Evolutionary conservation across 2,329 filamentous ascomycete species (phyloP).

Genomic region (Exophiala alcalophila): DNA sequence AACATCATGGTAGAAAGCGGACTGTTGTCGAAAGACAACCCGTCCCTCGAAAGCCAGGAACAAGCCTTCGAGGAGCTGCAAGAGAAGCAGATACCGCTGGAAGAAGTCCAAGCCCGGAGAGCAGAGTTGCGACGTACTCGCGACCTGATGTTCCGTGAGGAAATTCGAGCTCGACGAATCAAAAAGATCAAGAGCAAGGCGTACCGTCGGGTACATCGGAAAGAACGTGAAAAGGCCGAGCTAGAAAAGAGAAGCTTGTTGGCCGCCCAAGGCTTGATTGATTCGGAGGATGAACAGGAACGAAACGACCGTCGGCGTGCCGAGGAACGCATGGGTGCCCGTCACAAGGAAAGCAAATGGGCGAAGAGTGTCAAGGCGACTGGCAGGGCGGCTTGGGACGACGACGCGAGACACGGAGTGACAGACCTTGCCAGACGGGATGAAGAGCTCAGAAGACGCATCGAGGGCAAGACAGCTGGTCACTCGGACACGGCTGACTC

Average conservation of each 20-base stretch:
- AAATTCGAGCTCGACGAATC: slow-evolving; percentile 83
- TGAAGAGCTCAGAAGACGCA: slow-evolving; percentile 74
- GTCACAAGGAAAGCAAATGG: slow-evolving; percentile 88
- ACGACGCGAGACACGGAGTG: slow-evolving; percentile 74
- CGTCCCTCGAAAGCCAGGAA: slow-evolving; percentile 61
- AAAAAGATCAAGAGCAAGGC: slow-evolving; percentile 99
- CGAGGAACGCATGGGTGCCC: slow-evolving; percentile 77
- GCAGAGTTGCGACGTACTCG: slow-evolving; percentile 74
- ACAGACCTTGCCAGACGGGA: slow-evolving; percentile 78
- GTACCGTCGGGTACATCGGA: slow-evolving; percentile 87
- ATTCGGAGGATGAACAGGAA: slow-evolving; percentile 64
- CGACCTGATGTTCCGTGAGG: slow-evolving; percentile 83
- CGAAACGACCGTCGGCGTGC: slow-evolving; percentile 71
- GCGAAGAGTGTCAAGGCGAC: slow-evolving; percentile 78
- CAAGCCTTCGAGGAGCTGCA: slow-evolving; percentile 68
- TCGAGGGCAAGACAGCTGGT: slow-evolving; percentile 67
- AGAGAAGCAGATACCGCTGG: slow-evolving; percentile 68
- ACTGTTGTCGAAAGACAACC: slow-evolving; percentile 58
- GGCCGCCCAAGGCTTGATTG: slow-evolving; percentile 57
- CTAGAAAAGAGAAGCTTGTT: slow-evolving; percentile 37
- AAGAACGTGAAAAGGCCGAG: slow-evolving; percentile 36
- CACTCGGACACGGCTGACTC: slow-evolving; percentile 64
- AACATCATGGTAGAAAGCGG: slow-evolving; percentile 88
- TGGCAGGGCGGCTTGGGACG: slow-evolving; percentile 82
- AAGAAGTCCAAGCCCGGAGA: slow-evolving; percentile 68